Conservation (phyloP, 257 asterid genomes). For the Rehmannia glutinosa region DNA sequence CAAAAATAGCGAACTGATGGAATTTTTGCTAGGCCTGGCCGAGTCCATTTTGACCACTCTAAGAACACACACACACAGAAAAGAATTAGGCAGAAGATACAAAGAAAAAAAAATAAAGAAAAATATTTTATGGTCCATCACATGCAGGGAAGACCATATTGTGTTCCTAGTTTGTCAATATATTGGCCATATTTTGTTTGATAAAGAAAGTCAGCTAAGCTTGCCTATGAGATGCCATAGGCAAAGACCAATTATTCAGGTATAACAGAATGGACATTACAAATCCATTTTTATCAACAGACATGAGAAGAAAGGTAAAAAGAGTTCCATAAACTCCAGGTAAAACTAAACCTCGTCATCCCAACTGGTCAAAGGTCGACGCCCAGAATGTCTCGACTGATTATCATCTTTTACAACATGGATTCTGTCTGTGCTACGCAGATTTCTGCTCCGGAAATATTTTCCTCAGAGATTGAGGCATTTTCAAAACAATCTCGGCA, state of each 20-base stretch:
- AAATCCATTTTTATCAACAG: too few relatives aligned
- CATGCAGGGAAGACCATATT: too few relatives aligned
- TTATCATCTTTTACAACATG: background rate
- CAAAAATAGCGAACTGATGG: too few relatives aligned
- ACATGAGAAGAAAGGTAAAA: background rate
- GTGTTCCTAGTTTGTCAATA: too few relatives aligned
- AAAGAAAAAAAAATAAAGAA: too few relatives aligned
- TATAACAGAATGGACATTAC: background rate
- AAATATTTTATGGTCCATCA: too few relatives aligned
- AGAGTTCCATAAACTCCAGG: background rate
- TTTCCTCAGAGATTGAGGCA: constrained; percentile 48
- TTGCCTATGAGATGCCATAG: background rate
- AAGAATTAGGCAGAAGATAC: too few relatives aligned
- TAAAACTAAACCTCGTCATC: background rate
- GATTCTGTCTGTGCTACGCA: constrained; percentile 9
- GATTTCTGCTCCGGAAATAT: constrained; percentile 20
- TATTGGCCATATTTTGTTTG: too few relatives aligned
- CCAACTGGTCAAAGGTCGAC: background rate
- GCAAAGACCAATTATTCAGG: background rate
- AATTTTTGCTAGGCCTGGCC: too few relatives aligned
- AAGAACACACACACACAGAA: too few relatives aligned
- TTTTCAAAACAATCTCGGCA: constrained; percentile 67
- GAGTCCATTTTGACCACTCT: too few relatives aligned
- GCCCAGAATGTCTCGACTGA: background rate
- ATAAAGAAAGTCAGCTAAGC: too few relatives aligned